Percentiles rank a stretch among this genome's conserved stretches.
phyloP scores from a whole-genome alignment of 75 land plant species.

The Ceratopteris richardii region DNA sequence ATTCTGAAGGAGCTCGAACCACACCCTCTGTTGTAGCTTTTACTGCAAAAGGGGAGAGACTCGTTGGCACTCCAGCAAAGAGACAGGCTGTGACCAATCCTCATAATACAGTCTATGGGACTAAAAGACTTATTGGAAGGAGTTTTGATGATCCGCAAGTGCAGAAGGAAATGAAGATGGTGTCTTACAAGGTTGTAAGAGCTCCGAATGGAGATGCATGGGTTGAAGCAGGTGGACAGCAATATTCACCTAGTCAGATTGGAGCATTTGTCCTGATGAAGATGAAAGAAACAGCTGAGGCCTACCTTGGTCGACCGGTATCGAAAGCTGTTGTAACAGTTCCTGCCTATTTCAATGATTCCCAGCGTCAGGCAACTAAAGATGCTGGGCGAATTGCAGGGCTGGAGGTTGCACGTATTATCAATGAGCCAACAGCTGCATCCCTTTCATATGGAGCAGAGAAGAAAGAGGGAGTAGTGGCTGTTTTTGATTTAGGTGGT shows the following conservation, averaged over 20 bases:
- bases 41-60: constrained; percentile 46
- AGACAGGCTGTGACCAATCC: constrained; percentile 82
- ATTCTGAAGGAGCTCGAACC: too few relatives aligned
- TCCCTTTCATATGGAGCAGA: constrained; percentile 75
- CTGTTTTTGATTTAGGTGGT: constrained; percentile 80
- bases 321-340: constrained; percentile 61
- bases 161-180: constrained; percentile 77
- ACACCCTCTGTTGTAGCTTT: constrained; percentile 75
- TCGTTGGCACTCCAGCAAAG: constrained; percentile 74
- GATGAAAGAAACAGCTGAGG: too few relatives aligned
- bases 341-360: constrained; percentile 70
- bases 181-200: too few relatives aligned
- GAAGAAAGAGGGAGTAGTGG: constrained; percentile 59
- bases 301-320: constrained; percentile 56
- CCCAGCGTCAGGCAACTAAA: constrained; percentile 67
- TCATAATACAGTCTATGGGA: constrained; percentile 55
- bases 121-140: constrained; percentile 64
- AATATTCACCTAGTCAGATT: constrained; percentile 67
- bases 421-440: constrained; percentile 75
- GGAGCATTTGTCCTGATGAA: constrained; percentile 61
- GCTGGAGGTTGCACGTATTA: constrained; percentile 62
- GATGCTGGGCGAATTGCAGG: constrained; percentile 80
- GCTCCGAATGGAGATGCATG: too few relatives aligned
- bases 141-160: constrained; percentile 60
- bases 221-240: too few relatives aligned